Evolutionary conservation across 768 basidiomycete genomes (phyloP).

Genomic region (Trametes villosa): DNA sequence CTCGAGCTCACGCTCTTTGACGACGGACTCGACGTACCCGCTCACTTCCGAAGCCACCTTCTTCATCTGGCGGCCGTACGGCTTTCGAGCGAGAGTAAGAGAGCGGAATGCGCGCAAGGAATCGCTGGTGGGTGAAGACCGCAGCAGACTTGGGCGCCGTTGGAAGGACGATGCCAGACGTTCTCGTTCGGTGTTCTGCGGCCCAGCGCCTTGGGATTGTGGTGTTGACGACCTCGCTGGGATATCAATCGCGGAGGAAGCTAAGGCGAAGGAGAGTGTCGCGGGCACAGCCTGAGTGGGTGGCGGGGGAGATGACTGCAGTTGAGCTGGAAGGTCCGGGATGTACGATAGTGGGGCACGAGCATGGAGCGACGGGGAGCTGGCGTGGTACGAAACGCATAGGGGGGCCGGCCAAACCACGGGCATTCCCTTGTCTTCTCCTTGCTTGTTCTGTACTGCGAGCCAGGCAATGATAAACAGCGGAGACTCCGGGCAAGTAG

Average conservation of each 20-base stretch:
- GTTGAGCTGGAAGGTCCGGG: slow-evolving; percentile 65
- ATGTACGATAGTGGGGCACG: slow-evolving; percentile 54
- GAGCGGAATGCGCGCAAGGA: slow-evolving; percentile 50
- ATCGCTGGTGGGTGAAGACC: slow-evolving; percentile 41
- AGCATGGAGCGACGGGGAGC: slow-evolving; percentile 41
- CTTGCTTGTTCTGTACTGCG: slow-evolving; percentile 74
- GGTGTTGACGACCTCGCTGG: slow-evolving; percentile 9
- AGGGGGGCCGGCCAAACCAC: slow-evolving; percentile 73
- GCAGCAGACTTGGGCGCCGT: slow-evolving; percentile 35
- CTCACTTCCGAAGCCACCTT: slow-evolving; percentile 64
- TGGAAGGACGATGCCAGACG: slow-evolving; percentile 34
- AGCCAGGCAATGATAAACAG: slow-evolving; percentile 73
- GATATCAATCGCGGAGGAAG: slow-evolving; percentile 10
- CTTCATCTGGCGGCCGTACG: slow-evolving; percentile 51
- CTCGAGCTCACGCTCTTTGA: slow-evolving; percentile 77
- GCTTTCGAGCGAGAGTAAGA: slow-evolving; percentile 45
- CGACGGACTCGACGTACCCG: slow-evolving; percentile 74
- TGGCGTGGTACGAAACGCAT: slow-evolving; percentile 50
- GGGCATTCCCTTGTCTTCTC: slow-evolving; percentile 79
- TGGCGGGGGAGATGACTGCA: slow-evolving; percentile 57
- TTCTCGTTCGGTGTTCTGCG: not conserved
- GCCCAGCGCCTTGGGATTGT: not conserved
- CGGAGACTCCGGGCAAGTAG: slow-evolving; percentile 15
- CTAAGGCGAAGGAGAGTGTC: slow-evolving; percentile 15
- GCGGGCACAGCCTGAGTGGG: slow-evolving; percentile 35